Base-by-base conservation (phyloP, 2,329 filamentous ascomycete genomes). In the Cytospora chrysosperma region DNA sequence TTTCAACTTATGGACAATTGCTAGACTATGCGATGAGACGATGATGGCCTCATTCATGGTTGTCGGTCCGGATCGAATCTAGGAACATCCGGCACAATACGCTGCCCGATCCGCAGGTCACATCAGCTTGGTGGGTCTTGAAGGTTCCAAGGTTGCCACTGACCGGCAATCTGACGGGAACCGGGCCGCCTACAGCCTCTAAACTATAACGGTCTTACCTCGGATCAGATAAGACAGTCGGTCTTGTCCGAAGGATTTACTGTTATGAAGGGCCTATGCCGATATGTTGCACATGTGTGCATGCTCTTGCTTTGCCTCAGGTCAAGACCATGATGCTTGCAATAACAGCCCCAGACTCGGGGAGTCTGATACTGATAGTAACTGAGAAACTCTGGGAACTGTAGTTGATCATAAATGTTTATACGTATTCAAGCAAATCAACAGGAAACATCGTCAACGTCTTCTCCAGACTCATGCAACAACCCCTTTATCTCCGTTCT, bases 1-100 rank as follows among this genome's bases (percentile, higher is more conserved):
- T 40, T 7, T 19, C 17, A 40, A 19, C 13, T 40, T 40, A 17
- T 17, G 34, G 7, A 40, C 19, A 40, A 6, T 53, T 10, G 50
- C 50, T 37, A 30, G 32, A 54, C 19, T 60, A 12, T 40, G 17
- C 49, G 34, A 47, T 65, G 56, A 32, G 27, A 61, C 56, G 64
- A 63, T 50, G 53, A 62, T 63, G 61, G 64, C 57, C 56, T 65
- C 56, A 63, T 51, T 34, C 58, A 32, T 50, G 17, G 12, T 60
- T 32, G 50, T 60, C 58, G 50, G 54, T 61, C 59, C 51, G 40
- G 37, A 61, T 61, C 27, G 9, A 6, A 19, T 43, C 37, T 37
- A 61, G 51, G 51, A 28, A 50, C 13, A 28, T 26, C 43, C 34
- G 28, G 32, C 32, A 10, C 58, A 51, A 53, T 34, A 60, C 34